Evolutionary conservation across 1,284 basidiomycete species (phyloP).

Genomic region (Agroathelia rolfsii): DNA sequence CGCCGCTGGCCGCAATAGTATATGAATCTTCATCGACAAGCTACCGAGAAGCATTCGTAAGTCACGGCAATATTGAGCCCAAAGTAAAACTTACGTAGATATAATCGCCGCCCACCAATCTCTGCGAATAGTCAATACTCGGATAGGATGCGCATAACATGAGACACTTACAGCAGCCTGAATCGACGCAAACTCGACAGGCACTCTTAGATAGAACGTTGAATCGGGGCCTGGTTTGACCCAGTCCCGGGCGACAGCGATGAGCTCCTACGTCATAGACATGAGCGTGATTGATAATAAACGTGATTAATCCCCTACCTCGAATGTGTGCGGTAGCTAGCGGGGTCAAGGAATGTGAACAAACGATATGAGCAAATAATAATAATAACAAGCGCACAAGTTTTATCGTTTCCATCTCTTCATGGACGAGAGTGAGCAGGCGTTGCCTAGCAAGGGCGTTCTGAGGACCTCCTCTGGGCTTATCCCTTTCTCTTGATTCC

Average conservation of each 20-base stretch:
- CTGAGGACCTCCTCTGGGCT: too few species aligned
- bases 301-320: constrained; percentile 25
- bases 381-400: constrained; percentile 40
- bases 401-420: constrained; percentile 73
- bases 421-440: constrained; percentile 70
- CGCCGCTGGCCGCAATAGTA: constrained; percentile 70
- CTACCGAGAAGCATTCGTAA: too few species aligned
- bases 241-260: constrained; percentile 70
- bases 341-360: constrained; percentile 10
- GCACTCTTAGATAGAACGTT: constrained; percentile 60
- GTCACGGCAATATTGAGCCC: too few species aligned
- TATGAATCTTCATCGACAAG: constrained; percentile 73
- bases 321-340: constrained; percentile 55
- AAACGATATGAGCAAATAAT: too few species aligned
- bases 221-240: constrained; percentile 71
- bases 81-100: constrained; percentile 50
- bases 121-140: constrained; percentile 27
- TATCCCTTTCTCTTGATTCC: constrained; percentile 38
- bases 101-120: constrained; percentile 64
- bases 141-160: constrained; percentile 3
- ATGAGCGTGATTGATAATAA: too few species aligned
- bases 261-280: constrained; percentile 70
- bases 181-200: constrained; percentile 73
- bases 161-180: constrained; percentile 56
- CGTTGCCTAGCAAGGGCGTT: constrained; percentile 61